These are phyloP conservation scores for Talaromyces sp. DNA, from an alignment of 2,329 filamentous ascomycete species.

Conservation along the genomic window DNA sequence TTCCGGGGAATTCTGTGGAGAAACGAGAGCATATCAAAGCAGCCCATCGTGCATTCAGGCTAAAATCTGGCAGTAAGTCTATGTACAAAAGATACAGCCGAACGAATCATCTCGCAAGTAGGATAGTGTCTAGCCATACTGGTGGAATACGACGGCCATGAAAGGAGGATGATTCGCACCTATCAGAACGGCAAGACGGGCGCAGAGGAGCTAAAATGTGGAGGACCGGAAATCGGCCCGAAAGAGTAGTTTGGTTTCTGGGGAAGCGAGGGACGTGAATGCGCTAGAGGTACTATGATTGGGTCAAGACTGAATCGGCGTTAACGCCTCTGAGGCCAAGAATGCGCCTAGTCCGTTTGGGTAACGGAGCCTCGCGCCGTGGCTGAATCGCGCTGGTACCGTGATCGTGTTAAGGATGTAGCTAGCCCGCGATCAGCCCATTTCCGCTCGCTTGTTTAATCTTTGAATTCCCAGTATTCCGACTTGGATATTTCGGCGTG, in stretches of 20 bases:
- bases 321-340: conserved; percentile 1
- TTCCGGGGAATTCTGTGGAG: conserved; percentile 14
- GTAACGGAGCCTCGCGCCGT: conserved; percentile 14
- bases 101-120: not conserved
- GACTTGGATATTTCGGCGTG: not conserved
- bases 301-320: not conserved
- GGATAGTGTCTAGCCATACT: conserved; percentile 8
- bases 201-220: not conserved
- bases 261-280: conserved; percentile 14
- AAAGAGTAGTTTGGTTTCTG: conserved; percentile 9
- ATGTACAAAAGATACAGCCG: conserved; percentile 6
- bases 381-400: not conserved
- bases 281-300: conserved; percentile 7
- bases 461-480: not conserved
- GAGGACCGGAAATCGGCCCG: conserved; percentile 5
- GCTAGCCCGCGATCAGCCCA: not conserved
- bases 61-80: not conserved
- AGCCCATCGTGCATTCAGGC: conserved; percentile 13
- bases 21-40: not conserved
- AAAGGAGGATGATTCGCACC: conserved; percentile 16
- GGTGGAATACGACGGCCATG: conserved; percentile 7
- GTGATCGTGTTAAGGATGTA: not conserved
- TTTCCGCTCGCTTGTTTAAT: not conserved
- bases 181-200: conserved; percentile 6
- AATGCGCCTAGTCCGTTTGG: conserved; percentile 17